Evolutionary conservation across 202 grass and related monocot species (phyloP), one percentile per base, ranked within the genome.

Genomic region (Panicum hallii): DNA sequence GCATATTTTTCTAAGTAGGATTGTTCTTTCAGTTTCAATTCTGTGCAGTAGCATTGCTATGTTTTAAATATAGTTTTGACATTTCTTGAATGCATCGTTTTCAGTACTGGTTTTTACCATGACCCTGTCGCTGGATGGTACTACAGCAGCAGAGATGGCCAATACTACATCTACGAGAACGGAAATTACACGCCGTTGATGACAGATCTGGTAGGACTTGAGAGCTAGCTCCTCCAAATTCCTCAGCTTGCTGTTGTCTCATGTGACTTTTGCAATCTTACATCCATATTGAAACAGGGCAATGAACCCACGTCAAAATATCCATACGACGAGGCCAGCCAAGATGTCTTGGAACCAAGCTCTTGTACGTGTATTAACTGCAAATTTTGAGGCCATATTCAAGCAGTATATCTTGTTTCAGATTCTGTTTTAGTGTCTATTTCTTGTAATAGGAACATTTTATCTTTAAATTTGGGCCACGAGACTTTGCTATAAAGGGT

Each of bases 51-150:
- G 30, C 2, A 11, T 42, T 47, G 8, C 14, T 68, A 10, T 68
- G 34, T 68, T 83, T 45, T 40, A 67, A 11, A 16, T 43, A 19
- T 23, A 6, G 7, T 34, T 41, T 23, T 66, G 11, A 45, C 77
- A 83, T 75, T 80, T 64, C 63, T 85, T 77, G 41, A 74, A 23
- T 67, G 38, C 53, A 83, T 68, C 34, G 36, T 78, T 84, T 93
- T 71, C 96, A 94, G 90, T 84, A 95, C 89, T 77, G 89, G 91
- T 67, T 99, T 99, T 90, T 99, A 95, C 72, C 90, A 99, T 76
- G 93, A 99, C 63, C 88, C 93, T 38, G 23, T 67, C 7, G 88
- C 93, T 81, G 96, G 93, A 75, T 95, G 96, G 91, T 95, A 94
- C 76, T 99, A 92, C 82, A 91, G 84, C 82, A 89, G 83, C 72